Percentiles rank a stretch among this genome's conserved stretches.
Conservation (phyloP, 1,284 basidiomycete species). For the Irpex sp. region DNA sequence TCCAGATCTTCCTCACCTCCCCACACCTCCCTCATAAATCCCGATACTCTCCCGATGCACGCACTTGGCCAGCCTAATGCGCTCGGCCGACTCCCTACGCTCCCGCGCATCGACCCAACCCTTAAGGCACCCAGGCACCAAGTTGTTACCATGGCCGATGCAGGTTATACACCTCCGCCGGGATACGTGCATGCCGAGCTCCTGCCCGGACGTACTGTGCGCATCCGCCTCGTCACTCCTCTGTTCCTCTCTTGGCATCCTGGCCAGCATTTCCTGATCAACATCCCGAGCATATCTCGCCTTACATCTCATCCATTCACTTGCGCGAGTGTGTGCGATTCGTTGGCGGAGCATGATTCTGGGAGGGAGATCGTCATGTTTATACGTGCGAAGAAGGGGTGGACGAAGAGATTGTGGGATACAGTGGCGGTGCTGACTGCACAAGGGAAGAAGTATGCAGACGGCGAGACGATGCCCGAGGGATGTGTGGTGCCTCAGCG, state of each 20-base stretch:
- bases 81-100: conserved; percentile 6
- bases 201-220: conserved; percentile 74
- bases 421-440: conserved; percentile 35
- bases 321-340: conserved; percentile 65
- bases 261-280: conserved; percentile 78
- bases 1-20: not conserved
- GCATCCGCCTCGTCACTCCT: conserved; percentile 67
- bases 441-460: conserved; percentile 26
- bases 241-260: conserved; percentile 68
- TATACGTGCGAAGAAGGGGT: conserved; percentile 74
- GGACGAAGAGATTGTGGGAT: conserved; percentile 77
- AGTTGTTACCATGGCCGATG: conserved; percentile 8
- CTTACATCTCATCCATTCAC: conserved; percentile 84
- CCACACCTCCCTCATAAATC: not conserved
- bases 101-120: conserved; percentile 11
- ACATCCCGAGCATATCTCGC: conserved; percentile 65
- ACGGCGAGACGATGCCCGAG: conserved; percentile 31
- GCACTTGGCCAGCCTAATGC: conserved; percentile 6
- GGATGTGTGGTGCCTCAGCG: conserved; percentile 31
- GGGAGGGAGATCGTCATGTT: conserved; percentile 69
- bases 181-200: conserved; percentile 79
- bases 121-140: conserved; percentile 7
- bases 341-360: conserved; percentile 37
- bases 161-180: conserved; percentile 47
- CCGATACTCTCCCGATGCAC: conserved; percentile 11